Evolutionary conservation across 352 stramenopile species (phyloP), one percentile per base, ranked within the genome.

Genomic region (Phytophthora pseudosyringae): DNA sequence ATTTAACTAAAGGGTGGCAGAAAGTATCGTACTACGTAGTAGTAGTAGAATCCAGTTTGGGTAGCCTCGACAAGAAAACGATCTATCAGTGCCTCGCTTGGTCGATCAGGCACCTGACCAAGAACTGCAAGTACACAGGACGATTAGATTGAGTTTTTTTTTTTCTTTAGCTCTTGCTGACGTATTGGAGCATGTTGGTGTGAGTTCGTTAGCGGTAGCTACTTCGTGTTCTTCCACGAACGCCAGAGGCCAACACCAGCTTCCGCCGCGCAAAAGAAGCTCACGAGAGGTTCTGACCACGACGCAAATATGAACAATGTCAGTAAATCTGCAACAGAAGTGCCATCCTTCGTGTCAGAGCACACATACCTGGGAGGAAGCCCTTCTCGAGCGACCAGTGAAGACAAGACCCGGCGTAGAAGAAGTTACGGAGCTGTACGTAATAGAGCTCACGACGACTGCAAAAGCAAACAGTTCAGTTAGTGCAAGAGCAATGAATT

Each of bases 341-440:
- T 26, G 13, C 29, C 18, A 43, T 44, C 39, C 6, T 10, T 25
- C 8, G 38, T 47, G 3, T 38, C 12, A 9, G 44, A 40, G 13
- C 47, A 38, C 3, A 66, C 64, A 51, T 64, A 91, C 86, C 78
- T 69, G 83, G 79, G 21, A 95, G 76, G 36, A 90, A 74, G 5
- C 83, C 81, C 5, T 81, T 80, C 50, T 93, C 71, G 6, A 87
- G 62, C 48, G 83, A 95, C 87, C 87, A 95, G 64, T 95, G 87
- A 12, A 95, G 67, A 63, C 87, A 94, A 41, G 82, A 84, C 4
- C 85, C 83, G 58, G 89, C 81, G 71, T 84, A 91, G 58, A 83
- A 90, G n/a, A 86, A 81, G 69, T 95, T 94, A 35, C 87, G 83
- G 40, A 93, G 67, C 56, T 94, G 85, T 46, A 89, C 47, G 54